Conservation (phyloP, 2,329 filamentous ascomycete species). For the Alternaria sp. region DNA sequence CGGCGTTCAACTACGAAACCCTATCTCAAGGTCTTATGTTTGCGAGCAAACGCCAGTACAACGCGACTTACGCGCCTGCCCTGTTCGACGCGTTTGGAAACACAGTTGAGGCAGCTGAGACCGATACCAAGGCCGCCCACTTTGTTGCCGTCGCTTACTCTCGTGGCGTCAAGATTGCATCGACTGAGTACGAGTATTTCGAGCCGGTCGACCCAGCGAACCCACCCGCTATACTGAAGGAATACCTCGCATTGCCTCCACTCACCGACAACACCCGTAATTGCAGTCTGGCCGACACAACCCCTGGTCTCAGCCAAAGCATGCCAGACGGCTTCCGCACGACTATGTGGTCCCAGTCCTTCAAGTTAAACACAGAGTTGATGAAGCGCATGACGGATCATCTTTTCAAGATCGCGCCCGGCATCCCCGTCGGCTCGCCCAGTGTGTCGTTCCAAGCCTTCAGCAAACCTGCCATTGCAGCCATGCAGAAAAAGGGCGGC, state of each 20-base stretch:
- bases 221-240: constrained; percentile 24
- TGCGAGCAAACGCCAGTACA: constrained; percentile 9
- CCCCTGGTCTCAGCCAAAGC: constrained; percentile 12
- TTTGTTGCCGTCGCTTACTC: constrained; percentile 26
- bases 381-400: constrained; percentile 22
- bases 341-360: constrained; percentile 35
- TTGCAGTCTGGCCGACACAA: constrained; percentile 22
- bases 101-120: constrained; percentile 17
- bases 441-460: constrained; percentile 28
- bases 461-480: constrained; percentile 18
- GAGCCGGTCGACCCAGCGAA: constrained; percentile 21
- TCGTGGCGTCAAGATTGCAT: constrained; percentile 16
- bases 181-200: constrained; percentile 25
- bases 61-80: constrained; percentile 12
- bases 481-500: constrained; percentile 32
- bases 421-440: background rate
- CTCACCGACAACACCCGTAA: constrained; percentile 22
- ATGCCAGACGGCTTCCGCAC: constrained; percentile 25
- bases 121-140: constrained; percentile 28
- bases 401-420: constrained; percentile 17
- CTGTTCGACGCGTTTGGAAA: constrained; percentile 27
- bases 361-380: constrained; percentile 29
- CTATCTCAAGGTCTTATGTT: constrained; percentile 17
- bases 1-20: constrained; percentile 29
- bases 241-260: constrained; percentile 26